Base-by-base conservation (phyloP, 2,329 filamentous ascomycete genomes). In the Colletotrichum higginsianum region DNA sequence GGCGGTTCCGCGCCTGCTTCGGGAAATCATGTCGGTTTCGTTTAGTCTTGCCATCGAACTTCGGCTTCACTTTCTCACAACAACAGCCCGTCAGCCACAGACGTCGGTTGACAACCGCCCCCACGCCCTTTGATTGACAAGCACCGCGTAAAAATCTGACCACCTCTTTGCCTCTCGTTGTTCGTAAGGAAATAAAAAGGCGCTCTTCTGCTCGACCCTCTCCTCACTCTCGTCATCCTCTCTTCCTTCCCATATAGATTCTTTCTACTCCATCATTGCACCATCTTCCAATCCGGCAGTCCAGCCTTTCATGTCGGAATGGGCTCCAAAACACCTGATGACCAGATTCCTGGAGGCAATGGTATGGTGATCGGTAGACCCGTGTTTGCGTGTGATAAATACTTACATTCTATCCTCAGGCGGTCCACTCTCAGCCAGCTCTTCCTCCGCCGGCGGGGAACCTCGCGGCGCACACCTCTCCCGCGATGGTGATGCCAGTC, bases 401-500 rank as follows among this genome's bases (percentile, higher is more conserved):
- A 67, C 78, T 77, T 66, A 77, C 66, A 38, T 38, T 38, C 35
- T 55, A 38, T 49, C 55, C 74, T 75, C 69, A 58, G 64, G 57
- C 49, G 55, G 79, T 58, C 74, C 71, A 66, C 75, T 74, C 7
- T 69, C 71, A 7, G 23, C 58, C 63, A 53, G 55, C 50, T 42
- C 75, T 62, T 75, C 71, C 71, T 73, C 71, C 49, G 68, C 74
- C 61, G 83, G 83, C 52, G 84, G 84, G 58, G 82, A 84, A 71
- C 82, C 83, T 49, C 81, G 82, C 9, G 84, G 84, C 44, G 75
- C 75, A 7, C 83, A 85, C 69, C 73, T 81, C 50, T 79, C 81
- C 71, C 79, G 81, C 52, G 84, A 86, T 67, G 83, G 84, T 9
- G 84, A 86, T 63, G 80, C 82, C 4, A 81, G 75, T 57, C 66